Base-by-base conservation (phyloP, 768 basidiomycete genomes). In the Trametes sanguinea region DNA sequence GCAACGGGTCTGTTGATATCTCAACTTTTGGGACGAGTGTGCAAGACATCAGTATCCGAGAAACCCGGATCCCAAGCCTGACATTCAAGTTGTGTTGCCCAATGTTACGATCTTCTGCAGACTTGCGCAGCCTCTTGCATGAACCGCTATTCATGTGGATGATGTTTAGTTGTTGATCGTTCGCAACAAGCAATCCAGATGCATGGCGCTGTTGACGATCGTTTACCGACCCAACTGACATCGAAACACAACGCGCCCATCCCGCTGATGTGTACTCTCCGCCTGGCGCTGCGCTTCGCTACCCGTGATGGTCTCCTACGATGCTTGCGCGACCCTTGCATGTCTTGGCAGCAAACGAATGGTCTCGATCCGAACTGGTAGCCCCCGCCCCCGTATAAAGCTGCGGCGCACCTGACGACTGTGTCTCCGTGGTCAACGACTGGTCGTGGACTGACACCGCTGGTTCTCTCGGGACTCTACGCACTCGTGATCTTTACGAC, bases 371-470 rank as follows among this genome's bases (percentile, higher is more conserved):
- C 7, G 6, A 10, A 56, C 9, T 32, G 48, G 13, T 6, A 9
- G 13, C 13, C 14, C 6, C 16, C 42, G 27, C 8, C 13, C 4
- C 3, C 14, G n/a, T 50, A 57, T 57, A 57, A 22, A 57, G 40
- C 27, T 42, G 9, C 22, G 47, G 14, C 6, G 7, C 14, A n/a
- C 27, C 7, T 43, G 7, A 2, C 13, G 8, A 16, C 39, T 11
- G 33, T 9, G 13, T 50, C 47, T 40, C n/a, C 13, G 52, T 54
- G 54, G 46, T 54, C 60, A 43, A 55, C 53, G 47, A 54, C 60
- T 48, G 60, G 53, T 61, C 60, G 60, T 61, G 45, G 60, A 55
- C 53, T 27, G 40, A 6, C 39, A 2, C 22, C 9, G 2, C 13
- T 22, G 22, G 22, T 22, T 22, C 22, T 13, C 39, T 61, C 13